phyloP scores from a whole-genome alignment of 257 asterid genomes.

The Plantago elongata region DNA sequence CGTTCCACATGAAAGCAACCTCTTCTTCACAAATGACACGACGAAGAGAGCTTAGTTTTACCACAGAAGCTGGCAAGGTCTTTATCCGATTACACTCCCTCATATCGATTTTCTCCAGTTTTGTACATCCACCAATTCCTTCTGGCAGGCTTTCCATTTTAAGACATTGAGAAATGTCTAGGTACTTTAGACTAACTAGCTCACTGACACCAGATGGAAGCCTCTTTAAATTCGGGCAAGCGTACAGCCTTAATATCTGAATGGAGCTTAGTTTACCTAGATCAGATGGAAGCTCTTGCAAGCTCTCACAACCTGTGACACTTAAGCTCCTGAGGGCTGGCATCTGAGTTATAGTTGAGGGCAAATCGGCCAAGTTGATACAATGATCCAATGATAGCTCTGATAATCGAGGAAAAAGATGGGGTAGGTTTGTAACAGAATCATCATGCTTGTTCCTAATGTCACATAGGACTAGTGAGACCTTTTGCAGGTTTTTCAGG shows the following conservation, averaged over 20 bases:
- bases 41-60: slow-evolving; percentile 30
- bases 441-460: slow-evolving; percentile 42
- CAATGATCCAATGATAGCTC: slow-evolving; percentile 90
- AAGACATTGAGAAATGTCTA: slow-evolving; percentile 74
- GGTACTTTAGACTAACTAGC: slow-evolving; percentile 47
- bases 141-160: slow-evolving; percentile 65
- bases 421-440: slow-evolving; percentile 42
- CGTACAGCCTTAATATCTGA: slow-evolving; percentile 56
- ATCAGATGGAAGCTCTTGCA: slow-evolving; percentile 57
- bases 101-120: slow-evolving; percentile 84
- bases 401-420: slow-evolving; percentile 67
- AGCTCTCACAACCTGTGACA: slow-evolving; percentile 76
- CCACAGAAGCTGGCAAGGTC: slow-evolving; percentile 52
- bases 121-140: slow-evolving; percentile 56
- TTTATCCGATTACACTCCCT: slow-evolving; percentile 63
- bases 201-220: slow-evolving; percentile 52
- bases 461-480: slow-evolving; percentile 70
- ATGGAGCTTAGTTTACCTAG: slow-evolving; percentile 45
- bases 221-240: slow-evolving; percentile 64
- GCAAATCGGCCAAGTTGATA: slow-evolving; percentile 61
- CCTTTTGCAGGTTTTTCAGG: slow-evolving; percentile 47
- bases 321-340: slow-evolving; percentile 55
- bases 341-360: slow-evolving; percentile 60
- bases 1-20: slow-evolving; percentile 59
- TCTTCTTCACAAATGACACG: slow-evolving; percentile 78